Base-by-base conservation (phyloP, 2,329 filamentous ascomycete genomes). In the Thelonectria rubi region DNA sequence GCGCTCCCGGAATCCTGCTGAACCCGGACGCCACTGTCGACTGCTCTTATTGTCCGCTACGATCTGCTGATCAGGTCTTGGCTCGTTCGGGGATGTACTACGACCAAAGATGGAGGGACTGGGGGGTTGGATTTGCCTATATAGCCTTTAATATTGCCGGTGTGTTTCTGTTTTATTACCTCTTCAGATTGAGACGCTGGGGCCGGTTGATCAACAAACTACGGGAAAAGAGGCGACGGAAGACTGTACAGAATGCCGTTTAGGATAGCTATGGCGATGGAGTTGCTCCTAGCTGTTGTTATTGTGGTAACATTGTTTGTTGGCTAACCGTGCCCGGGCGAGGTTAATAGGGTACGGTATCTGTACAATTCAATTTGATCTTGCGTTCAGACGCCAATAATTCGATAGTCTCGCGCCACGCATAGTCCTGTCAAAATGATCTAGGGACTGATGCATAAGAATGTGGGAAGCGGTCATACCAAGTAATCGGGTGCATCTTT, bases 1-100 rank as follows among this genome's bases (percentile, higher is more conserved):
- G 45, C n/a, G 74, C 81, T 2, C 79, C 68, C 0, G 65, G 65
- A 9, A 55, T 24, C 39, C 42, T 67, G 0, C 65, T 65, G n/a
- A 67, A 67, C 42, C 64, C 65, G 5, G 62, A 63, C 5, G 62
- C 62, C 4, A 51, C 48, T 21, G 15, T 11, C 8, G 43, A 43
- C 37, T 53, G 65, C 10, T 42, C 55, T 18, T 68, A 68, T 50
- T 68, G 65, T 10, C 63, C 65, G 3, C 20, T 66, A 3, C 40
- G 34, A 2, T 56, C 45, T 10, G 54, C 65, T 0, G 65, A 68
- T 3, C 65, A 68, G 48, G 65, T 68, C 15, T 52, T 68, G 52
- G 65, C 65, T 2, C 47, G 57, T 3, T 64, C 45, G 11, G 55
- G 59, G 2, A 68, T 67, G 11, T 61, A 67, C 46, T 64, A 68